Percentiles rank a stretch among this genome's conserved stretches.
phyloP scores from a whole-genome alignment of 305 asterid genomes.

The Fraxinus ornus region DNA sequence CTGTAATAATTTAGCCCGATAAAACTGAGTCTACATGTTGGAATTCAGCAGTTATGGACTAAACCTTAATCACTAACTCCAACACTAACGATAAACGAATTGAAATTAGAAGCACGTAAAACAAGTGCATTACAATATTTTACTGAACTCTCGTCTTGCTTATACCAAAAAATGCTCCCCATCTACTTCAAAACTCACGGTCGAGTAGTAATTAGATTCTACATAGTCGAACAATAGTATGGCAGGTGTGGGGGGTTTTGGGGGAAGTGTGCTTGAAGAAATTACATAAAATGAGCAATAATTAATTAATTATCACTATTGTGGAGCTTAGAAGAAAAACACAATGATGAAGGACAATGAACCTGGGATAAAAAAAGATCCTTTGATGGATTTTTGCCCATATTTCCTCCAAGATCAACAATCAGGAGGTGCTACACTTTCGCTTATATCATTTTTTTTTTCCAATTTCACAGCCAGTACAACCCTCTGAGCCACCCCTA shows the following conservation, averaged over 20 bases:
- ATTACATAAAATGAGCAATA: background rate
- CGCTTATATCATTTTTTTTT: slow-evolving; percentile 28
- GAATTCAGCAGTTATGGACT: background rate
- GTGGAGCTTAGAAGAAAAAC: background rate
- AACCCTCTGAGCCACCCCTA: slow-evolving; percentile 53
- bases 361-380: slow-evolving; percentile 80
- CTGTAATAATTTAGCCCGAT: slow-evolving; percentile 34
- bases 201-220: background rate
- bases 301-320: background rate
- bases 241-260: background rate
- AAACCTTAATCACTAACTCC: background rate
- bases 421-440: slow-evolving; percentile 65
- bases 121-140: too few relatives aligned
- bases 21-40: background rate
- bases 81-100: background rate
- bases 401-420: slow-evolving; percentile 87
- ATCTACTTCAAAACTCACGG: background rate
- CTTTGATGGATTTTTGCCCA: slow-evolving; percentile 84
- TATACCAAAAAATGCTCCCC: background rate
- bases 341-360: background rate
- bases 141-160: background rate
- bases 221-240: background rate
- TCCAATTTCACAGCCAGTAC: slow-evolving; percentile 53
- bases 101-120: background rate
- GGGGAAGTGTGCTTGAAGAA: slow-evolving; percentile 6